A percentile compares a stretch with the other conserved stretches of the same genome.
Evolutionary conservation across 176 grass and related monocot genomes (phyloP).

Genomic region (Eleusine indica): DNA sequence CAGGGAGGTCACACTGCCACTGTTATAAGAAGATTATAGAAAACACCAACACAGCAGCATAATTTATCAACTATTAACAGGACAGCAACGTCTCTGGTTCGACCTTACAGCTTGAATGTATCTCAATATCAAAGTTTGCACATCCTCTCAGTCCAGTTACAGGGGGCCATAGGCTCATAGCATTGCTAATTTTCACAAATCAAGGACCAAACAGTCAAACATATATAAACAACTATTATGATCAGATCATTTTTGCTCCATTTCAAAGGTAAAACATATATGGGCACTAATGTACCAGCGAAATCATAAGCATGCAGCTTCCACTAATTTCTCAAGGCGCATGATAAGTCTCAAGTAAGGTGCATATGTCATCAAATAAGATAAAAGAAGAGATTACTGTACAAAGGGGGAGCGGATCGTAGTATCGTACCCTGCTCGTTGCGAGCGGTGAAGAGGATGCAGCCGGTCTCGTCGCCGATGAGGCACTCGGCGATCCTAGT

Average conservation of each 20-base stretch:
- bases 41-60: neutral
- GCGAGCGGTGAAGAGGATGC: constrained; percentile 77
- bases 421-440: constrained; percentile 83
- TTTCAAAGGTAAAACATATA: neutral
- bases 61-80: neutral
- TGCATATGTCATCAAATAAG: neutral
- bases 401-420: constrained; percentile 25
- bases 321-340: neutral
- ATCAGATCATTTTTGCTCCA: neutral
- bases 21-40: constrained; percentile 7
- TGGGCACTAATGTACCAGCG: neutral
- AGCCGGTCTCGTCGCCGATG: constrained; percentile 82
- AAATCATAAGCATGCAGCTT: neutral
- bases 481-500: constrained; percentile 81
- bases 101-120: neutral
- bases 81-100: neutral
- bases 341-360: neutral
- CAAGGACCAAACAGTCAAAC: neutral
- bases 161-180: neutral
- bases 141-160: neutral
- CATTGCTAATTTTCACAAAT: neutral
- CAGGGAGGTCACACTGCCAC: neutral
- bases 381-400: neutral
- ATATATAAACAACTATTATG: neutral
- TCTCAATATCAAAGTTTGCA: neutral